Evolutionary conservation across 768 basidiomycete species (phyloP).

Genomic region (Tricholoma terreum): DNA sequence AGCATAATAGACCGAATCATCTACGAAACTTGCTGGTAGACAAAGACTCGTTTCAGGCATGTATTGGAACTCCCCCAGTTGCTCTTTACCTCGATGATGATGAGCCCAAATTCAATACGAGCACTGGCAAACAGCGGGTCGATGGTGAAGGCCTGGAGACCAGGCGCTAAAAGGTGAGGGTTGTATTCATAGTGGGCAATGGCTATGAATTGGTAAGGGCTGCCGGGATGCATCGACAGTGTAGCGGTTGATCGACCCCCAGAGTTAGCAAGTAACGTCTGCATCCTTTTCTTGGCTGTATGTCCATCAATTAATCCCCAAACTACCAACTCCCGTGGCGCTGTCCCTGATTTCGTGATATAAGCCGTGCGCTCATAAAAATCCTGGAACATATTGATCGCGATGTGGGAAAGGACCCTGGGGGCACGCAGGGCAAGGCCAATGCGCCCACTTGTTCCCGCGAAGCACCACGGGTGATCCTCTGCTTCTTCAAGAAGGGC

Average conservation of each 20-base stretch:
- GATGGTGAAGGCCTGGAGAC: not conserved
- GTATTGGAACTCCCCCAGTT: not conserved
- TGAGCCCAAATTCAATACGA: not conserved
- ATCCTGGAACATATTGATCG: not conserved
- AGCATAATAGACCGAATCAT: no score
- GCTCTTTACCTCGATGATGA: not conserved
- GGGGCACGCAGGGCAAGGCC: not conserved
- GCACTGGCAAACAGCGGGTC: not conserved
- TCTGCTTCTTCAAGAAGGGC: not conserved
- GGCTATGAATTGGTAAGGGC: not conserved
- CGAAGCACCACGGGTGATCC: not conserved
- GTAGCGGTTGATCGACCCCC: not conserved
- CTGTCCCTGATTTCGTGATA: not conserved
- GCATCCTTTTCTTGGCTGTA: not conserved
- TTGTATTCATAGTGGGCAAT: not conserved
- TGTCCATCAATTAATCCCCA: conserved; percentile 1
- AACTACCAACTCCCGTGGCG: not conserved
- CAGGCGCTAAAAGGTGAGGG: not conserved
- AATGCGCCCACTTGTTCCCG: not conserved
- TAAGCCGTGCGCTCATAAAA: no score
- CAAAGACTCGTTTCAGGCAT: not conserved
- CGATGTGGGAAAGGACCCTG: not conserved
- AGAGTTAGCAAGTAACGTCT: not conserved
- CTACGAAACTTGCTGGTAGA: not conserved
- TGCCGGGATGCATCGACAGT: not conserved